Percentiles rank a stretch among this genome's conserved stretches.
phyloP scores from a whole-genome alignment of 2,329 filamentous ascomycete genomes.

The Stemphylium lycopersici region DNA sequence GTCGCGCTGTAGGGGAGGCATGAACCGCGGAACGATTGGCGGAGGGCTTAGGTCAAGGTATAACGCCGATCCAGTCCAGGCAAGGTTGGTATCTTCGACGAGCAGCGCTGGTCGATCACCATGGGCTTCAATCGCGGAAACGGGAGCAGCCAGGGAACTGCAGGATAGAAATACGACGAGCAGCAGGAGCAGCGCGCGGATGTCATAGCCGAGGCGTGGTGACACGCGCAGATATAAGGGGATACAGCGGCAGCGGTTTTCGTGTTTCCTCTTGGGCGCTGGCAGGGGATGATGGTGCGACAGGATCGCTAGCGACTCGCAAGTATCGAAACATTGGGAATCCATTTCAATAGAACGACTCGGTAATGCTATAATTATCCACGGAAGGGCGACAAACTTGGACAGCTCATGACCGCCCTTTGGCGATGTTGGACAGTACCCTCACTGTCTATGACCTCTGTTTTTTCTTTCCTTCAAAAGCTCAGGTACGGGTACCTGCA shows the following conservation, averaged over 20 bases:
- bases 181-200: slow-evolving; percentile 32
- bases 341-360: slow-evolving; percentile 24
- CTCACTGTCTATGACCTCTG: neutral
- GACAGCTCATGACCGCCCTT: slow-evolving; percentile 30
- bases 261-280: slow-evolving; percentile 27
- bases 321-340: slow-evolving; percentile 24
- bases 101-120: slow-evolving; percentile 41
- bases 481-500: slow-evolving; percentile 24
- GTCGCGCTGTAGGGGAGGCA: slow-evolving; percentile 40
- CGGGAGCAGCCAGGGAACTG: slow-evolving; percentile 35
- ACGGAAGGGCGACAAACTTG: slow-evolving; percentile 14
- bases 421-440: neutral
- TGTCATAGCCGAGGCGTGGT: slow-evolving; percentile 12
- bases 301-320: slow-evolving; percentile 33
- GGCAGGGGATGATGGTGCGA: slow-evolving; percentile 42
- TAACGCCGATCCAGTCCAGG: slow-evolving; percentile 39
- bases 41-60: slow-evolving; percentile 41
- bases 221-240: slow-evolving; percentile 25
- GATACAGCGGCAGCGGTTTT: slow-evolving; percentile 25
- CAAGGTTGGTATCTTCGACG: slow-evolving; percentile 32
- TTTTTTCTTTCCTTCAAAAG: slow-evolving; percentile 3
- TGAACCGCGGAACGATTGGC: slow-evolving; percentile 36
- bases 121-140: slow-evolving; percentile 34
- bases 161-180: slow-evolving; percentile 34
- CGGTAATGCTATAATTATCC: slow-evolving; percentile 24